These are phyloP conservation scores for Lathyrus sativus DNA, from an alignment of 306 rosid genomes.

Conservation along the genomic window DNA sequence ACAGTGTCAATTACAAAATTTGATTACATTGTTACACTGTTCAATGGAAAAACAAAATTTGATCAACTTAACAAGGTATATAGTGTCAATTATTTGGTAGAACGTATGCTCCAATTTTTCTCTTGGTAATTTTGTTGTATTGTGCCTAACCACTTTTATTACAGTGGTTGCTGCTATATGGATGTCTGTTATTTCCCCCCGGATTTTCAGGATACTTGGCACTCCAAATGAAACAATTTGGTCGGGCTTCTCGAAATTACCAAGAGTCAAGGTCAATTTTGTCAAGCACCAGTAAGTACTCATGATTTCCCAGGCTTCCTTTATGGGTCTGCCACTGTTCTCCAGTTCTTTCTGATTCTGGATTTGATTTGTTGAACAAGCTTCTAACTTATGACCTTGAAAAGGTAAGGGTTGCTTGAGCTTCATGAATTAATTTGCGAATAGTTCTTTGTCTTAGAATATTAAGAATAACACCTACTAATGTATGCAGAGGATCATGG, in stretches of 20 bases:
- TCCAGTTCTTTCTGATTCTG: slow-evolving; percentile 97
- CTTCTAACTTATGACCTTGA: slow-evolving; percentile 98
- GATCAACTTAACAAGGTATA: slow-evolving; percentile 97
- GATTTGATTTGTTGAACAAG: slow-evolving; percentile 96
- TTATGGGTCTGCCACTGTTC: slow-evolving; percentile 72
- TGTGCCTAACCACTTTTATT: not conserved
- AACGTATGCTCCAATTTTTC: not conserved
- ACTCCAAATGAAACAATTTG: slow-evolving; percentile 98
- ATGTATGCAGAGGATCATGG: slow-evolving; percentile 79
- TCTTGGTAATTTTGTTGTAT: slow-evolving; percentile 5
- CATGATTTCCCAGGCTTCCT: slow-evolving; percentile 38
- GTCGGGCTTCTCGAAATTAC: slow-evolving; percentile 94
- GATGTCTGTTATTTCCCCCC: slow-evolving; percentile 29
- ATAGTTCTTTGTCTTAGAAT: slow-evolving; percentile 1
- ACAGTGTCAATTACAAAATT: too few relatives aligned
- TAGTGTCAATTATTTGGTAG: slow-evolving; percentile 16
- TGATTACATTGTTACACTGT: too few relatives aligned
- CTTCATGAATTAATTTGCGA: slow-evolving; percentile 10
- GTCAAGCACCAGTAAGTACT: slow-evolving; percentile 97
- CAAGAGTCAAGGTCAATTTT: slow-evolving; percentile 97
- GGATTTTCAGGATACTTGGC: slow-evolving; percentile 89
- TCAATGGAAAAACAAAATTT: slow-evolving; percentile 90
- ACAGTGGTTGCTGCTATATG: slow-evolving; percentile 13
- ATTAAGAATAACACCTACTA: slow-evolving; percentile 23
- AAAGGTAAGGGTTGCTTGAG: slow-evolving; percentile 58